These are phyloP conservation scores for Metarhizium brunneum DNA, from an alignment of 2,329 filamentous ascomycete species.

Conservation along the genomic window DNA sequence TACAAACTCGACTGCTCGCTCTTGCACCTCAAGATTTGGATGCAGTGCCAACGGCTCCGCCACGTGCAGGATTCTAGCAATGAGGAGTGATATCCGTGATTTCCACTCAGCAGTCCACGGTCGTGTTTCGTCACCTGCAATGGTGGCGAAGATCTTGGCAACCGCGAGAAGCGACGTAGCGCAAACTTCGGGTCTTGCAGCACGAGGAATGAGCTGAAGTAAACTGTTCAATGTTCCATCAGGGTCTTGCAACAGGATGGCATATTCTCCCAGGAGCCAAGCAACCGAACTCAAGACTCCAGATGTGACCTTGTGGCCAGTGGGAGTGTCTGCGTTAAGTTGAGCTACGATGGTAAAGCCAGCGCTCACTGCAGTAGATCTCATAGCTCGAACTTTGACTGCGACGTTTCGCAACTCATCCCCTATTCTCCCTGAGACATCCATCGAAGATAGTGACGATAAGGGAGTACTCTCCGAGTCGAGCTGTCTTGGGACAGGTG, in stretches of 20 bases:
- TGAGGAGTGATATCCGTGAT: conserved; percentile 64
- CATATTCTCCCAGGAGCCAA: conserved; percentile 87
- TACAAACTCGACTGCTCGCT: conserved; percentile 84
- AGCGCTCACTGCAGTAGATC: conserved; percentile 70
- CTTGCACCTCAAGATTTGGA: conserved; percentile 87
- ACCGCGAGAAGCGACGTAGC: conserved; percentile 74
- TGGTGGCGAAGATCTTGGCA: conserved; percentile 71
- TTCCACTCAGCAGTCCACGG: conserved; percentile 68
- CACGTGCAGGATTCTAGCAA: conserved; percentile 73
- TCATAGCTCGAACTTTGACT: conserved; percentile 80
- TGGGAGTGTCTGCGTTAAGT: conserved; percentile 39
- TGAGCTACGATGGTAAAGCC: conserved; percentile 67
- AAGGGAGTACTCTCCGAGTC: conserved; percentile 23
- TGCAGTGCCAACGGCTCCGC: conserved; percentile 72
- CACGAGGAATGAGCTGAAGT: conserved; percentile 53
- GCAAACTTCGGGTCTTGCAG: conserved; percentile 56
- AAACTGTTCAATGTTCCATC: conserved; percentile 66
- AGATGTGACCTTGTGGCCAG: conserved; percentile 46
- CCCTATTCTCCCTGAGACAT: conserved; percentile 65
- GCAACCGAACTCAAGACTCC: conserved; percentile 66
- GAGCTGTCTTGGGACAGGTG: conserved; percentile 38
- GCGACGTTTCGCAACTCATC: conserved; percentile 82
- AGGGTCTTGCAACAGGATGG: conserved; percentile 58
- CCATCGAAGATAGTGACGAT: conserved; percentile 18
- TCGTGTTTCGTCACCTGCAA: conserved; percentile 55